These are phyloP conservation scores for Physcia stellaris DNA, from an alignment of 495 filamentous ascomycete species.

Conservation along the genomic window DNA sequence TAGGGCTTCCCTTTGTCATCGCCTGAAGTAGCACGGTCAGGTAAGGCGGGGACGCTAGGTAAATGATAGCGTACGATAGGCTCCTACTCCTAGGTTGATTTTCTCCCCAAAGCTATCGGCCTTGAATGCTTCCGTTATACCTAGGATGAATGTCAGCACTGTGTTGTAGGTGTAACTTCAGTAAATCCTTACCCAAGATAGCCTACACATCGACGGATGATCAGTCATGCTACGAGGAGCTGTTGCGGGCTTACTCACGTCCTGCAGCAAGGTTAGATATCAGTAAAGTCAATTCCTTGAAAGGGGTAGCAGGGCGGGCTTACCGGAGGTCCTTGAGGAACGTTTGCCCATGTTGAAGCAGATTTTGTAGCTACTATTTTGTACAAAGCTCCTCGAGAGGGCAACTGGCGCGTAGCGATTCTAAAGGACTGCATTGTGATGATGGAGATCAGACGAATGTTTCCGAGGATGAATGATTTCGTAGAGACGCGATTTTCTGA, in stretches of 20 bases:
- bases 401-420: too few species aligned
- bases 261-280: conserved; percentile 13
- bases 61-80: conserved; percentile 31
- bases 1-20: conserved; percentile 96
- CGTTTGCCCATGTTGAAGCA: conserved; percentile 75
- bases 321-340: conserved; percentile 88
- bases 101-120: conserved; percentile 81
- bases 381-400: too few species aligned
- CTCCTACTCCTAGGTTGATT: conserved; percentile 80
- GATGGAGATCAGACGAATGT: too few species aligned
- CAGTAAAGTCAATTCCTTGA: conserved; percentile 1
- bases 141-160: conserved; percentile 56
- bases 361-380: conserved; percentile 41
- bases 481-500: too few species aligned
- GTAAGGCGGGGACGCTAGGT: background rate
- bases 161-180: conserved; percentile 5
- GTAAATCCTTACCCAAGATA: conserved; percentile 11
- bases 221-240: conserved; percentile 15
- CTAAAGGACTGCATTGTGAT: too few species aligned
- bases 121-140: conserved; percentile 99
- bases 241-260: conserved; percentile 18
- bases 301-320: conserved; percentile 26
- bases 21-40: conserved; percentile 27
- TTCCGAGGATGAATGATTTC: too few species aligned
- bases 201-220: conserved; percentile 9